Base-by-base conservation (phyloP, 164 flowering plant species). In the Buxus sempervirens region DNA sequence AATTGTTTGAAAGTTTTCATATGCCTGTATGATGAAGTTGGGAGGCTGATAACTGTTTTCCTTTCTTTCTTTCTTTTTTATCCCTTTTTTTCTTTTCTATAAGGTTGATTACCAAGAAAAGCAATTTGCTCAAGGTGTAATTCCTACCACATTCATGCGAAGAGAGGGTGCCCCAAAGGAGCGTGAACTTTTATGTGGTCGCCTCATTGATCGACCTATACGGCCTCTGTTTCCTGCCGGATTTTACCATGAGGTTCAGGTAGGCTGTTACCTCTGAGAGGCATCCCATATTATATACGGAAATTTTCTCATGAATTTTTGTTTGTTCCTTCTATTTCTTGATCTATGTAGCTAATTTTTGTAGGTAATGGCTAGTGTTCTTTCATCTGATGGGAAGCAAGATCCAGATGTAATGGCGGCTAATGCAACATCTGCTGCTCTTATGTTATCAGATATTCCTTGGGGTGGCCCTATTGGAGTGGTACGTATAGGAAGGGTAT, bases 81-180 rank as follows among this genome's bases (percentile, higher is more conserved):
- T 32, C 7, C 38, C 38, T 32, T 32, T 32, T 32, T 32, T 7
- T 69, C 22, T 56, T 67, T 71, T 26, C 53, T 64, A 38, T n/a
- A 53, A 92, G 99, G 99, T 96, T 83, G 98, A 96, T 72, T 96
- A 96, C 76, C 94, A 87, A 84, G 99, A 96, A 81, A 96, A 89
- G 81, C 97, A 90, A 72, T 96, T 81, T 64, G 99, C 99, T 22
- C 97, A 83, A 86, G 95, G 99, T 64, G 78, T 89, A 64, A 96
- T 96, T 80, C 99, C 99, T 42, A 81, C 66, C 58, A 90, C 97
- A 25, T 93, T 74, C 64, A 96, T 85, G 96, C 75, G 98, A 48
- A 87, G 99, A 75, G 99, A 96, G 79, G 97, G 99, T 54, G 96
- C 96, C 69, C 99, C 98, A 14, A 93, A 88, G 81, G 98, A 96